Base-by-base conservation (phyloP, 208 protist genomes). In the Acanthamoeba lugdunensis region DNA sequence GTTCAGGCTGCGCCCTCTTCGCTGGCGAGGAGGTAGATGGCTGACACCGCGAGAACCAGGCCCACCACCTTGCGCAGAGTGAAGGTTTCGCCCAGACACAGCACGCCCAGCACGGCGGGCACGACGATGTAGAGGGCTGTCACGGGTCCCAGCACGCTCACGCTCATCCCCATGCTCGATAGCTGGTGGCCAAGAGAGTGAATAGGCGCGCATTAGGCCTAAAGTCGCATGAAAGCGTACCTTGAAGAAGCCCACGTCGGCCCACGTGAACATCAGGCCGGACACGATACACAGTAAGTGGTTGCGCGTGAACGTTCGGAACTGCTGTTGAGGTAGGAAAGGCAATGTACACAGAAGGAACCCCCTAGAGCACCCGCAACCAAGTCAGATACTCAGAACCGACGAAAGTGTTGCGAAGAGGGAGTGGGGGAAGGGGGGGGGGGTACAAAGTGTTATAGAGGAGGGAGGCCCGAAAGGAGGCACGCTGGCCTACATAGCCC, bases 211-310 rank as follows among this genome's bases (percentile, higher is more conserved):
- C 37, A 41, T 41, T 41, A 41, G 37, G 37, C 37, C 37, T 41
- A 0, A 41, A 41, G 37, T 41, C 37, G 1, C 14, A 71, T 41
- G 58, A 52, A 48, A 41, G 45, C 56, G 50, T 25, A 92, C 88
- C 56, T 91, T 91, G 37, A 77, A 91, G 61, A 91, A 91, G 65
- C 85, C 85, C 16, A 91, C 45, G 85, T 91, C 85, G 25, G 85
- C 85, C 56, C 56, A 77, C 6, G 85, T 77, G n/a, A 77, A 91
- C 45, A 91, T 21, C 23, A 91, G 63, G 2, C 85, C 85, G n/a
- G 63, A 77, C 13, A 91, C 41, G 18, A 91, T 56, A 9, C 85
- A 69, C 3, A 69, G 21, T 4, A 91, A 11, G 18, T 77, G 63
- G n/a, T 77, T 75, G 18, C 37, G 56, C 6, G 23, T 58, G 58